A percentile compares a stretch with the other conserved stretches of the same genome.
Evolutionary conservation across 306 rosid species (phyloP).

Genomic region (Acacia crassicarpa): DNA sequence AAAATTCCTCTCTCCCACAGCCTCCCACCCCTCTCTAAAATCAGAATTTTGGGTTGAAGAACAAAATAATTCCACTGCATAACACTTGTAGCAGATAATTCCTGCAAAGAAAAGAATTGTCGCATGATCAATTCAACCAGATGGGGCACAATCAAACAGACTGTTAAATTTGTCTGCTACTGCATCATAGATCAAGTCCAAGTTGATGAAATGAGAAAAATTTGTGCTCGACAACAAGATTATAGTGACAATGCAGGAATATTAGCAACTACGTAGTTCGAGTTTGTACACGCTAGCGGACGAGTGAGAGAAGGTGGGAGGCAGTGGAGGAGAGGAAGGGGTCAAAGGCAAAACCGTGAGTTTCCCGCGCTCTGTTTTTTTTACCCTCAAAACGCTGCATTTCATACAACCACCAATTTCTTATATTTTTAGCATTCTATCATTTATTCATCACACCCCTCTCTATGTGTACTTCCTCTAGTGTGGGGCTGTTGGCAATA

Average conservation of each 20-base stretch:
- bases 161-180: slow-evolving; percentile 23
- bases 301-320: no score
- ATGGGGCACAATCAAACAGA: slow-evolving; percentile 3
- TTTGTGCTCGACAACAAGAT: background rate
- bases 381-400: no score
- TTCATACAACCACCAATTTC: no score
- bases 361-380: no score
- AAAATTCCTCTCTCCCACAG: no score
- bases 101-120: background rate
- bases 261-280: slow-evolving; percentile 32
- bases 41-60: slow-evolving; percentile 29
- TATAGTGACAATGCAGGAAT: background rate
- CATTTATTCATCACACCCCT: no score
- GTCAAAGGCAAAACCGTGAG: no score
- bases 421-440: no score
- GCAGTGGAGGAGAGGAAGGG: fast-evolving
- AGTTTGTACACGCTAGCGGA: background rate
- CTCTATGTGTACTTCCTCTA: no score
- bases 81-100: slow-evolving; percentile 2
- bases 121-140: slow-evolving; percentile 15
- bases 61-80: background rate
- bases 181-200: slow-evolving; percentile 17
- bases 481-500: no score
- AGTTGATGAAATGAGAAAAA: slow-evolving; percentile 19
- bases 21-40: background rate